phyloP scores from a whole-genome alignment of 129 eudicot species.

The Flaveria trinervia region DNA sequence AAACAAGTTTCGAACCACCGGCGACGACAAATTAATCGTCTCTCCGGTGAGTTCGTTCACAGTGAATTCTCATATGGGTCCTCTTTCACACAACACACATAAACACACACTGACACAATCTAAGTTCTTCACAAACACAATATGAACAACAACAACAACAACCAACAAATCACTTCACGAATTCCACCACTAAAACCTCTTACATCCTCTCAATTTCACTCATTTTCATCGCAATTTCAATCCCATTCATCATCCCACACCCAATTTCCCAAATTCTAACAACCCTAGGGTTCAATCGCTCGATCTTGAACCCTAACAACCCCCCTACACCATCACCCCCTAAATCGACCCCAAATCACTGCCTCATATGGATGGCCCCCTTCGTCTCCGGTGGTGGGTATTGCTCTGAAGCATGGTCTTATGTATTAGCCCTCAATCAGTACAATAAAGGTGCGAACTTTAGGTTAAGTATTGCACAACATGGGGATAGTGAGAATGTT shows the following conservation, averaged over 20 bases:
- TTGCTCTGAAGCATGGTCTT: constrained; percentile 92
- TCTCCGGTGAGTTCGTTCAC: not conserved
- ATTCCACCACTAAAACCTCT: constrained; percentile 35
- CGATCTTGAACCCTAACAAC: constrained; percentile 29
- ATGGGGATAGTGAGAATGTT: constrained; percentile 54
- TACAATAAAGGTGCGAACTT: constrained; percentile 32
- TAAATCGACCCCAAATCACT: constrained; percentile 35
- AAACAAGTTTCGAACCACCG: too few relatives aligned
- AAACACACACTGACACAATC: not conserved
- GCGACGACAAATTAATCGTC: too few relatives aligned
- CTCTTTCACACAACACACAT: not conserved
- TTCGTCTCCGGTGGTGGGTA: constrained; percentile 89
- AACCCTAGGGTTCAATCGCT: constrained; percentile 27
- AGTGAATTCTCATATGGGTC: not conserved
- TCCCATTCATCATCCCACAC: constrained; percentile 43
- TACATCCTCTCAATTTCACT: constrained; percentile 41
- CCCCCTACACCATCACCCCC: constrained; percentile 12
- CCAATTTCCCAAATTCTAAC: constrained; percentile 10
- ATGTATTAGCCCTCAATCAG: constrained; percentile 52
- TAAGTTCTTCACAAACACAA: constrained; percentile 7
- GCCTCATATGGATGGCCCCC: constrained; percentile 88
- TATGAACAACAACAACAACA: constrained; percentile 29
- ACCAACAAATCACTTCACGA: constrained; percentile 33
- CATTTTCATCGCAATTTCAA: constrained; percentile 51
- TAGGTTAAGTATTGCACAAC: constrained; percentile 58